Evolutionary conservation across 2,329 filamentous ascomycete genomes (phyloP), one percentile per base, ranked within the genome.

Genomic region (Trichoderma cornu-damae): DNA sequence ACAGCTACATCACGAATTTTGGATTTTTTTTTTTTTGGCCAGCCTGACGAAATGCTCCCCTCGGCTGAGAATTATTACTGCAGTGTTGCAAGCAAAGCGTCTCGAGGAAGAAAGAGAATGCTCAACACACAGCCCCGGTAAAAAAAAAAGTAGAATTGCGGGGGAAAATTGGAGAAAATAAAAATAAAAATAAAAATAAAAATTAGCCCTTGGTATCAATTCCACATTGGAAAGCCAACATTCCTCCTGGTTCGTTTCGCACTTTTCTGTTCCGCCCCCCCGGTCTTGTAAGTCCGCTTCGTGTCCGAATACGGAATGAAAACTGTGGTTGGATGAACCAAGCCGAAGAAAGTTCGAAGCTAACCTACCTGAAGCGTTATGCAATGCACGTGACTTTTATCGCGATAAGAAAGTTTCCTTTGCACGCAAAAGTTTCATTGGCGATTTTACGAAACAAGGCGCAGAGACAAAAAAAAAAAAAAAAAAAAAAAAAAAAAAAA

Each of bases 311-410:
- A 40, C 38, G 50, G 50, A 43, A n/a, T 26, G 38, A 37, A 18
- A 11, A n/a, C n/a, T n/a, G n/a, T n/a, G n/a, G n/a, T n/a, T 47
- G 26, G 43, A 37, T 32, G 32, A 48, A 26, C 5, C 34, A 38
- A n/a, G 16, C 43, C 14, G 20, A 28, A 22, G 30, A 35, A n/a
- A 30, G 28, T 30, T 30, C 8, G 18, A 18, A 42, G 37, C 49
- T 52, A 11, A 8, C 6, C n/a, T n/a, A n/a, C n/a, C n/a, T n/a
- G n/a, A n/a, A n/a, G 44, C 26, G 28, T 4, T 14, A 4, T 3
- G 7, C 34, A 16, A 1, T 7, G 11, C 53, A 57, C 53, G 53
- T 57, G 53, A 57, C 44, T 7, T 16, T 49, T 57, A 57, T 57
- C 53, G 34, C 32, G 53, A 57, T 55, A 55, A 55, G 42, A 30